Percentiles rank a stretch among this genome's conserved stretches.
Evolutionary conservation across 148 eudicot genomes (phyloP).

Genomic region (Amaranthus palmeri): DNA sequence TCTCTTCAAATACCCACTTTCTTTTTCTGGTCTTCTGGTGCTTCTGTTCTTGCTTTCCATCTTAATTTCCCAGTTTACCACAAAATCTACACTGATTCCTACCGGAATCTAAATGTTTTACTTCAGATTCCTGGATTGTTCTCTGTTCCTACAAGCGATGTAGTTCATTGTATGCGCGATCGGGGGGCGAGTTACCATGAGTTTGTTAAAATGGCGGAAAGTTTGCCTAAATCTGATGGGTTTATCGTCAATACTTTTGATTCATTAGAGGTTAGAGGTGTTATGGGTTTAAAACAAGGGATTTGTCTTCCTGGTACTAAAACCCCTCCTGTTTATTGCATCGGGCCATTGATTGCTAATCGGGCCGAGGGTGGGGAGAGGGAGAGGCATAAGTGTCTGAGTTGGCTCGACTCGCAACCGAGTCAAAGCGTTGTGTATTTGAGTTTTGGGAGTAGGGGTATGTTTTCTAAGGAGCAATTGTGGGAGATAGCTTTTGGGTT

Average conservation of each 20-base stretch:
- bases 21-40: slow-evolving; percentile 35
- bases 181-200: slow-evolving; percentile 5
- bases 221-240: background rate
- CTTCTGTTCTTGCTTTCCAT: slow-evolving; percentile 14
- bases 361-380: background rate
- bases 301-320: slow-evolving; percentile 3
- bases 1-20: slow-evolving; percentile 30
- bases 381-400: slow-evolving; percentile 23
- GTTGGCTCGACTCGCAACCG: slow-evolving; percentile 37
- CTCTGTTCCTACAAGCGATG: slow-evolving; percentile 1
- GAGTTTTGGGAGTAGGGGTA: slow-evolving; percentile 2
- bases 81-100: slow-evolving; percentile 11
- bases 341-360: background rate
- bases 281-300: background rate
- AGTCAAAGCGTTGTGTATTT: slow-evolving; percentile 9
- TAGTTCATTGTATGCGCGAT: background rate
- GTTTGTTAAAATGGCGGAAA: background rate
- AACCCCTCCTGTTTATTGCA: slow-evolving; percentile 1
- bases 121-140: slow-evolving; percentile 12
- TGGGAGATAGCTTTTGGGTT: slow-evolving; percentile 10
- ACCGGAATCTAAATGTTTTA: slow-evolving; percentile 25
- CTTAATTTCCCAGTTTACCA: slow-evolving; percentile 28
- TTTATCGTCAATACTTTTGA: slow-evolving; percentile 8
- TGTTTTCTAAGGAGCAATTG: slow-evolving; percentile 1
- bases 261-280: background rate